A percentile compares a stretch with the other conserved stretches of the same genome.
These are phyloP conservation scores for Corynascus novoguineensis DNA, from an alignment of 495 filamentous ascomycete species.

Conservation along the genomic window DNA sequence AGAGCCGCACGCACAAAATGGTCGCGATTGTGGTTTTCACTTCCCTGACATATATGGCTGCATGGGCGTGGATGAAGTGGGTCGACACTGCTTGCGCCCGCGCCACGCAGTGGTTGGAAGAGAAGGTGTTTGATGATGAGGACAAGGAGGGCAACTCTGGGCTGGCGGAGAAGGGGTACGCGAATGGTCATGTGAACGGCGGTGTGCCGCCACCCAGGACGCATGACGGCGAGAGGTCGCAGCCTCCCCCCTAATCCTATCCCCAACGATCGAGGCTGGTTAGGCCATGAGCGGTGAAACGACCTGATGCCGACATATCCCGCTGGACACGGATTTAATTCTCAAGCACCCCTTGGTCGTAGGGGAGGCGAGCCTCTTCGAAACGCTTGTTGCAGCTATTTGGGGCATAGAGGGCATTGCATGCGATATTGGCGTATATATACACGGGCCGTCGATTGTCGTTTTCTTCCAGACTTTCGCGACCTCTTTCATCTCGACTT, in stretches of 20 bases:
- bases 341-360: not conserved
- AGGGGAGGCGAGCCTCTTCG: not conserved
- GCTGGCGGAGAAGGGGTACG: constrained; percentile 30
- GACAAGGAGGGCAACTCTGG: constrained; percentile 27
- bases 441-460: not conserved
- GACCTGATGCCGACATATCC: not conserved
- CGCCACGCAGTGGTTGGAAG: constrained; percentile 54
- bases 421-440: not conserved
- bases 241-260: constrained; percentile 13
- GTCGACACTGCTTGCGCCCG: constrained; percentile 60
- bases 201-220: not conserved
- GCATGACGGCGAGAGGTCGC: constrained; percentile 3
- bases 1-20: constrained; percentile 34
- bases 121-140: constrained; percentile 50
- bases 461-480: not conserved
- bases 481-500: no score
- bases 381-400: not conserved
- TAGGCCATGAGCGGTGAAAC: not conserved
- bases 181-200: constrained; percentile 19
- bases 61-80: constrained; percentile 59
- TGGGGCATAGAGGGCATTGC: not conserved
- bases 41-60: constrained; percentile 47
- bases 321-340: not conserved
- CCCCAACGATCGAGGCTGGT: not conserved
- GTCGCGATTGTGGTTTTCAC: constrained; percentile 35